These are phyloP conservation scores for Cutaneotrichosporon sp. DNA, from an alignment of 1,284 basidiomycete species.

Conservation along the genomic window DNA sequence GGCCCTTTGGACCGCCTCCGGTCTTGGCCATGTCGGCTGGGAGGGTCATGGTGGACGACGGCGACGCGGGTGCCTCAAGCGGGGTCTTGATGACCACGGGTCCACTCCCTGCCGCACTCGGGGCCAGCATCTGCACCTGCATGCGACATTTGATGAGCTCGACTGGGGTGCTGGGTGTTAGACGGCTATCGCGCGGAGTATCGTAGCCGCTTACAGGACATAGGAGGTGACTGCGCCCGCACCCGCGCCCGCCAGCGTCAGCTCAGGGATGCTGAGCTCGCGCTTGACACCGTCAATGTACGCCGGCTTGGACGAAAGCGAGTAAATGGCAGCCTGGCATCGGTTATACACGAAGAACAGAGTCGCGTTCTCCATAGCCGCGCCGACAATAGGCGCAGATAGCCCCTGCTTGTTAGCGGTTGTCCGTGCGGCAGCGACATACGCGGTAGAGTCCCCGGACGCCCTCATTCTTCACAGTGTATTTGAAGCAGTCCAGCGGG, in stretches of 20 bases:
- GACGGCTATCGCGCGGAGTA: neutral
- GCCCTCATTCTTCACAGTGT: constrained; percentile 73
- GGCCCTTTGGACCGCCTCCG: constrained; percentile 54
- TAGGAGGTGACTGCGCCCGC: constrained; percentile 78
- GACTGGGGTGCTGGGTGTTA: constrained; percentile 66
- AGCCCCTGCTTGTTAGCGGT: constrained; percentile 64
- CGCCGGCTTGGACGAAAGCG: constrained; percentile 20
- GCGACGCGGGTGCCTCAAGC: constrained; percentile 25
- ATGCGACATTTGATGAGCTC: constrained; percentile 91
- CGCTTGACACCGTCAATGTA: constrained; percentile 44
- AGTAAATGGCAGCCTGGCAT: constrained; percentile 62
- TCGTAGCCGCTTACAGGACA: constrained; percentile 63
- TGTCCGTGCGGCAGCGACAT: constrained; percentile 48
- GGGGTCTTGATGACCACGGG: constrained; percentile 15
- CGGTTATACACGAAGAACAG: constrained; percentile 83
- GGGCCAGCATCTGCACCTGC: constrained; percentile 80
- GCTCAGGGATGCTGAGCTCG: constrained; percentile 57
- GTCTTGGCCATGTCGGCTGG: constrained; percentile 14
- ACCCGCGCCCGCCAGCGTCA: constrained; percentile 69
- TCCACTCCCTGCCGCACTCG: neutral
- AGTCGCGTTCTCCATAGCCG: constrained; percentile 84
- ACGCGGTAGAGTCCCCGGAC: constrained; percentile 73
- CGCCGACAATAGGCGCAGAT: constrained; percentile 78
- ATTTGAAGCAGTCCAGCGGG: constrained; percentile 70
- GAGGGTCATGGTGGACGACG: constrained; percentile 13